Conservation (phyloP, 1,139 yeast species). For the Sugiyamaella xylanicola region DNA sequence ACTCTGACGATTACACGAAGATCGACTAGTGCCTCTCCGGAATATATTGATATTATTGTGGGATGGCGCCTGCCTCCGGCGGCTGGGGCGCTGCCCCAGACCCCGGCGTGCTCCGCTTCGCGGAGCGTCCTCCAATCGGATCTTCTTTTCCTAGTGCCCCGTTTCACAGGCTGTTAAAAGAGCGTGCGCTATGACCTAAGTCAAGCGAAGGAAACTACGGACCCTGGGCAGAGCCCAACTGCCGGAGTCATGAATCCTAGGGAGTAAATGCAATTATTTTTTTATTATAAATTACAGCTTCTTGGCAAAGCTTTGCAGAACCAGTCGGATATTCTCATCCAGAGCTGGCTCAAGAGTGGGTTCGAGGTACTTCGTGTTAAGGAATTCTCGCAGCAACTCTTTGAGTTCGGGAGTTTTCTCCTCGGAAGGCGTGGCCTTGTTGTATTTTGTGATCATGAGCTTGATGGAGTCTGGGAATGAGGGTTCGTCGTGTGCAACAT, state of each 20-base stretch:
- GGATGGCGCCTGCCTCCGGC: neutral
- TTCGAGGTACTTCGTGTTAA: slow-evolving; percentile 31
- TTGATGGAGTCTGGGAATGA: slow-evolving; percentile 64
- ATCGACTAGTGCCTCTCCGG: slow-evolving; percentile 20
- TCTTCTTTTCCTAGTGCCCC: too few relatives aligned
- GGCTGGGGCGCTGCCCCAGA: slow-evolving; percentile 3
- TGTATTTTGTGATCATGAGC: slow-evolving; percentile 69
- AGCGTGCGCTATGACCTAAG: too few relatives aligned
- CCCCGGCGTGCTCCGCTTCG: too few relatives aligned
- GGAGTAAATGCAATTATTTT: slow-evolving; percentile 15
- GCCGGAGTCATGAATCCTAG: slow-evolving; percentile 5
- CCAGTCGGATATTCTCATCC: slow-evolving; percentile 33
- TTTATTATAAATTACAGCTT: slow-evolving; percentile 12
- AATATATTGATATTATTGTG: neutral
- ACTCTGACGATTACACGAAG: slow-evolving; percentile 28
- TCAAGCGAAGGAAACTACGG: too few relatives aligned
- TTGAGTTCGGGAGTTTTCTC: slow-evolving; percentile 50
- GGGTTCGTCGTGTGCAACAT: slow-evolving; percentile 44
- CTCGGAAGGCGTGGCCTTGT: slow-evolving; percentile 38
- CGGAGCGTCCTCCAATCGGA: too few relatives aligned
- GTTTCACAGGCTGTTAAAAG: too few relatives aligned
- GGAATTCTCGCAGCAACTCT: slow-evolving; percentile 47
- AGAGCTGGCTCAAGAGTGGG: slow-evolving; percentile 28
- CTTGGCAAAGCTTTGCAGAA: slow-evolving; percentile 20
- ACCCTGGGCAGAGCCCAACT: neutral